A percentile compares a stretch with the other conserved stretches of the same genome.
These are phyloP conservation scores for Ogataea pini DNA, from an alignment of 805 yeast species.

Conservation along the genomic window DNA sequence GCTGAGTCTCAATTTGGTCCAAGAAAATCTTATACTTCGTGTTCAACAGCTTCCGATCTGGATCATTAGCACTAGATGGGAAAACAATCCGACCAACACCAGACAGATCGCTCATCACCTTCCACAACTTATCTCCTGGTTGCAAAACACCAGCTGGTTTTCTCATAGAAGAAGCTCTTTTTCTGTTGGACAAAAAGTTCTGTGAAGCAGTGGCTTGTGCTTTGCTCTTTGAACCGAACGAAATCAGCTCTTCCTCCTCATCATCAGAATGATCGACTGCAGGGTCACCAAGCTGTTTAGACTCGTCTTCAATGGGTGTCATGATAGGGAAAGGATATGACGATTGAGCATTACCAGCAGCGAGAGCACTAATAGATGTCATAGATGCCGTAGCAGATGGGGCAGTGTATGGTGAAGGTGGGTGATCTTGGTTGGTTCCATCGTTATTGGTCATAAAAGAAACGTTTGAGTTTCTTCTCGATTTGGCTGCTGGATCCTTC, in stretches of 20 bases:
- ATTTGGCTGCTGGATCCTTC: constrained; percentile 19
- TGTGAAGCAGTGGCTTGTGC: constrained; percentile 54
- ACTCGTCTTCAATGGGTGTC: constrained; percentile 39
- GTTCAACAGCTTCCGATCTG: constrained; percentile 69
- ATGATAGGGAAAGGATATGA: constrained; percentile 53
- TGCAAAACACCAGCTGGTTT: neutral
- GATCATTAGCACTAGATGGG: constrained; percentile 58
- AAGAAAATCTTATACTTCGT: constrained; percentile 84
- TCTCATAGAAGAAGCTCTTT: constrained; percentile 10
- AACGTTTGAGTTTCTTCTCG: constrained; percentile 33
- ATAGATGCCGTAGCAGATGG: constrained; percentile 76
- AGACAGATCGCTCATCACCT: constrained; percentile 79
- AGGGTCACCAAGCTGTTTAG: constrained; percentile 33
- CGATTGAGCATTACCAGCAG: constrained; percentile 35
- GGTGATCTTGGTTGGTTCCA: constrained; percentile 20
- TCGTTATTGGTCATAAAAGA: constrained; percentile 17
- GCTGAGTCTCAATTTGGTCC: constrained; percentile 85
- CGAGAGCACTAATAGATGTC: constrained; percentile 55
- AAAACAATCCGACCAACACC: constrained; percentile 78
- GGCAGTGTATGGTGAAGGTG: constrained; percentile 74
- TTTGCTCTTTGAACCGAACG: constrained; percentile 60
- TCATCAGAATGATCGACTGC: constrained; percentile 31
- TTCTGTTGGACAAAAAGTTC: constrained; percentile 36
- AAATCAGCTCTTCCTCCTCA: constrained; percentile 46
- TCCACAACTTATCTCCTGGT: constrained; percentile 75